Evolutionary conservation across 1,284 basidiomycete species (phyloP).

Genomic region (Cutaneotrichosporon spelunceum): DNA sequence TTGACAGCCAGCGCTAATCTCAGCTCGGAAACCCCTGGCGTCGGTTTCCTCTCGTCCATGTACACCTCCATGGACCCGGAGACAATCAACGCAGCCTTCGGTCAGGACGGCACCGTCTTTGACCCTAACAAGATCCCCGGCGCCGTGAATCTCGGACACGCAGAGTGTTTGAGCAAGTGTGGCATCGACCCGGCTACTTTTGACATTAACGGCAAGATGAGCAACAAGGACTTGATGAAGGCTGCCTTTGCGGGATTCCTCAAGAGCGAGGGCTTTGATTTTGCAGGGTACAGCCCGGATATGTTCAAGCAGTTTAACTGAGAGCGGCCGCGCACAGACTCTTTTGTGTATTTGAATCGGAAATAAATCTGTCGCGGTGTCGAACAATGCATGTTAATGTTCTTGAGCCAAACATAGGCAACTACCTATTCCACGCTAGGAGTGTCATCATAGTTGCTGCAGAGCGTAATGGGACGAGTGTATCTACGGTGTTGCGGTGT

Average conservation of each 20-base stretch:
- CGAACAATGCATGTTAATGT: too few relatives aligned
- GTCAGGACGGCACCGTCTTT: neutral
- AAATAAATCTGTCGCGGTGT: too few relatives aligned
- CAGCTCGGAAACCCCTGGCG: neutral
- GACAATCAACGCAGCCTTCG: neutral
- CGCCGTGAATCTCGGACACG: neutral
- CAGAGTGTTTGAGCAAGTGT: neutral
- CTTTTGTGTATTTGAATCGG: too few relatives aligned
- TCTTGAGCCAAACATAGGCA: too few relatives aligned
- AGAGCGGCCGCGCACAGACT: too few relatives aligned
- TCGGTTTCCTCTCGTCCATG: neutral
- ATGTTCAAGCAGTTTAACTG: neutral
- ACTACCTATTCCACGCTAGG: too few relatives aligned
- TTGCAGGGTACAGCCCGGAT: neutral
- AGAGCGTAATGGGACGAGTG: too few relatives aligned
- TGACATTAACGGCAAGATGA: neutral
- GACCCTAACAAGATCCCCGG: neutral
- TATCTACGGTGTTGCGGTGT: too few relatives aligned
- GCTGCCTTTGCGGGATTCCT: neutral
- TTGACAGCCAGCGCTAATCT: neutral
- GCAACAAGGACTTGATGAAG: neutral
- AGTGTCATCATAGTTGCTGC: too few relatives aligned
- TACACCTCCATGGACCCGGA: neutral
- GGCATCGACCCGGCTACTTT: neutral
- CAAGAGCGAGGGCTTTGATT: neutral